Conservation (phyloP, 257 asterid species). For the Galeopsis tetrahit region DNA sequence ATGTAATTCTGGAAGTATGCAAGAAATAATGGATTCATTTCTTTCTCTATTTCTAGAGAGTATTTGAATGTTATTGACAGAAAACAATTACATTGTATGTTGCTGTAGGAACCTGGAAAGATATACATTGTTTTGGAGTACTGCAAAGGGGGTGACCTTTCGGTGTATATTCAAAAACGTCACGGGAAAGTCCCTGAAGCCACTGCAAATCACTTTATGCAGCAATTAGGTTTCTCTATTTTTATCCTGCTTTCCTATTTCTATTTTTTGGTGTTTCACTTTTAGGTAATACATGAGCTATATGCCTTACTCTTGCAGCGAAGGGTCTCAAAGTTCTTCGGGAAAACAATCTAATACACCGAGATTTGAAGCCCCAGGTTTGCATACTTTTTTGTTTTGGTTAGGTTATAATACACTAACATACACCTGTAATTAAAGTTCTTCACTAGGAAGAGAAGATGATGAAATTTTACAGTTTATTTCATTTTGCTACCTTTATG, state of each 20-base stretch:
- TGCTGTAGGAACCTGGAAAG: slow-evolving; percentile 79
- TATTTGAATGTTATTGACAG: slow-evolving; percentile 11
- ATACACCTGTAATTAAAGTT: not conserved
- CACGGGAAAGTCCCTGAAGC: slow-evolving; percentile 84
- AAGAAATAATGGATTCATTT: not conserved
- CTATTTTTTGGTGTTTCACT: slow-evolving; percentile 18
- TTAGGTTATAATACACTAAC: slow-evolving; percentile 9
- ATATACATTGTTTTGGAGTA: slow-evolving; percentile 84
- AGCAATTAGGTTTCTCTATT: slow-evolving; percentile 70
- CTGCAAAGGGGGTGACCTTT: slow-evolving; percentile 97
- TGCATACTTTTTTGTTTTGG: slow-evolving; percentile 28
- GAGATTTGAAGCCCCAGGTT: slow-evolving; percentile 98
- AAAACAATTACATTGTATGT: slow-evolving; percentile 28
- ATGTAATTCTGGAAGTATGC: too few relatives aligned
- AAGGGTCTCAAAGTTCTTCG: slow-evolving; percentile 90
- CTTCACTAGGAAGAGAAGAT: not conserved
- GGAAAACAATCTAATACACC: slow-evolving; percentile 80
- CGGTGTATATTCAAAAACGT: slow-evolving; percentile 65
- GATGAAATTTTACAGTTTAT: not conserved
- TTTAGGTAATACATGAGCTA: slow-evolving; percentile 11
- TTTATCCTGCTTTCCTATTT: slow-evolving; percentile 4
- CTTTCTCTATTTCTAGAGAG: not conserved
- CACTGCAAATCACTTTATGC: slow-evolving; percentile 90
- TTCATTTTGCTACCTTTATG: not conserved
- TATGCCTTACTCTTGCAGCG: slow-evolving; percentile 52